These are phyloP conservation scores for Aureobasidium namibiae DNA, from an alignment of 2,329 filamentous ascomycete genomes.

Conservation along the genomic window DNA sequence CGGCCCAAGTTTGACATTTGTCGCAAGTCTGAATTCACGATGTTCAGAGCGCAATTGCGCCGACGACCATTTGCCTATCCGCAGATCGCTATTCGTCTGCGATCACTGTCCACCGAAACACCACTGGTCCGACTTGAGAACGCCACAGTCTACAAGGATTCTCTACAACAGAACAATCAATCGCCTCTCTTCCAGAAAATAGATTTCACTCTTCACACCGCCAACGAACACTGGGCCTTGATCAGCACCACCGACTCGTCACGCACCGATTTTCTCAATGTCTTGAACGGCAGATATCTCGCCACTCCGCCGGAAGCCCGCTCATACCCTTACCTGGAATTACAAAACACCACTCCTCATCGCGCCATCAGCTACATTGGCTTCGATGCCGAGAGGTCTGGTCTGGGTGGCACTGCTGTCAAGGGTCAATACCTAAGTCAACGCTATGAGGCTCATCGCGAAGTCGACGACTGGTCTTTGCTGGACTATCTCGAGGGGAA, in stretches of 20 bases:
- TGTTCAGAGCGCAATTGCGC: conserved; percentile 10
- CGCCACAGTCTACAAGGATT: conserved; percentile 74
- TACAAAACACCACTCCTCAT: conserved; percentile 49
- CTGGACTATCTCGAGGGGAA: conserved; percentile 73
- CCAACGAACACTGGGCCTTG: conserved; percentile 58
- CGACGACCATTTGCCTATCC: background rate
- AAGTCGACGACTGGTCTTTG: conserved; percentile 81
- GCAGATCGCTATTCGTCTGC: background rate
- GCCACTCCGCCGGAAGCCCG: conserved; percentile 68
- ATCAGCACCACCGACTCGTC: conserved; percentile 71
- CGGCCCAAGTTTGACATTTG: background rate
- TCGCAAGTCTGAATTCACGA: background rate
- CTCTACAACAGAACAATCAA: conserved; percentile 56
- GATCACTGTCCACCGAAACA: background rate
- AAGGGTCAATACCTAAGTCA: conserved; percentile 80
- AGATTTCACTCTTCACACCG: conserved; percentile 55
- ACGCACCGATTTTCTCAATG: conserved; percentile 74
- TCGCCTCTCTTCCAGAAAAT: conserved; percentile 65
- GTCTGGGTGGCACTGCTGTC: conserved; percentile 46
- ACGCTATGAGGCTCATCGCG: conserved; percentile 79
- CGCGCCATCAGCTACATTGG: conserved; percentile 82
- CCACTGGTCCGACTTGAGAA: conserved; percentile 57
- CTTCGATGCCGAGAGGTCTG: conserved; percentile 65
- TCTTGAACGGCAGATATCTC: conserved; percentile 67
- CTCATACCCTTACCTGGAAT: conserved; percentile 66